Evolutionary conservation across 805 yeast species (phyloP).

Genomic region (Metschnikowia cerradonensis): DNA sequence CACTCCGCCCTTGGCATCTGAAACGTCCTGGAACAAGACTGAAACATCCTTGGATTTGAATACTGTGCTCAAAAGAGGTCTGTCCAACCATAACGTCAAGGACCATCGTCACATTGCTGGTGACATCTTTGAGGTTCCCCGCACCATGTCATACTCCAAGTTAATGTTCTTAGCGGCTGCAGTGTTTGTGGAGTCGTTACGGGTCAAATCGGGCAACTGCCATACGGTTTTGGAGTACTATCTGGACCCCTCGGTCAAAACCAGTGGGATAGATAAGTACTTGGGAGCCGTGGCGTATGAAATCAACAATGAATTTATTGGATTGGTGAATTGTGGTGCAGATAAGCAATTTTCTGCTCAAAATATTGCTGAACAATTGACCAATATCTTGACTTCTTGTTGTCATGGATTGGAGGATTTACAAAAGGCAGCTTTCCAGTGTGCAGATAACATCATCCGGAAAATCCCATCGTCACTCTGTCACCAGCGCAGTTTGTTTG

Average conservation of each 20-base stretch:
- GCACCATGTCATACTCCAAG: constrained; percentile 64
- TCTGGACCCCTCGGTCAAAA: constrained; percentile 77
- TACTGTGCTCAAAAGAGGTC: constrained; percentile 83
- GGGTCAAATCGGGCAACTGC: constrained; percentile 79
- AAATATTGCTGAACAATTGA: constrained; percentile 61
- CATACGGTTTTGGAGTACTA: constrained; percentile 73
- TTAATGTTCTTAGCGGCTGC: constrained; percentile 86
- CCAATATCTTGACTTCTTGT: constrained; percentile 60
- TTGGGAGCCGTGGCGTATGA: constrained; percentile 62
- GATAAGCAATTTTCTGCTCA: constrained; percentile 53
- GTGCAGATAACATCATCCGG: constrained; percentile 64
- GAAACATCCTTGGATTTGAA: constrained; percentile 92
- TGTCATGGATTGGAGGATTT: constrained; percentile 74
- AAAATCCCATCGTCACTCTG: constrained; percentile 76
- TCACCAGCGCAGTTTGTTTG: constrained; percentile 65
- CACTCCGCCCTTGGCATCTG: constrained; percentile 41
- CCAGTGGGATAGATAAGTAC: constrained; percentile 62
- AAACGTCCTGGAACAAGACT: constrained; percentile 52
- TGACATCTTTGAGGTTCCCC: constrained; percentile 46
- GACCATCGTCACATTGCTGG: constrained; percentile 64
- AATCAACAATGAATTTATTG: constrained; percentile 54
- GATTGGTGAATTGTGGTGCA: constrained; percentile 49
- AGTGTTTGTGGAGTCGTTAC: constrained; percentile 67
- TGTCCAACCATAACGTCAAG: constrained; percentile 75
- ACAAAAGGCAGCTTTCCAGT: constrained; percentile 75